Evolutionary conservation across 1,139 yeast genomes (phyloP), one percentile per base, ranked within the genome.

Genomic region (Chernovozyma aurita): DNA sequence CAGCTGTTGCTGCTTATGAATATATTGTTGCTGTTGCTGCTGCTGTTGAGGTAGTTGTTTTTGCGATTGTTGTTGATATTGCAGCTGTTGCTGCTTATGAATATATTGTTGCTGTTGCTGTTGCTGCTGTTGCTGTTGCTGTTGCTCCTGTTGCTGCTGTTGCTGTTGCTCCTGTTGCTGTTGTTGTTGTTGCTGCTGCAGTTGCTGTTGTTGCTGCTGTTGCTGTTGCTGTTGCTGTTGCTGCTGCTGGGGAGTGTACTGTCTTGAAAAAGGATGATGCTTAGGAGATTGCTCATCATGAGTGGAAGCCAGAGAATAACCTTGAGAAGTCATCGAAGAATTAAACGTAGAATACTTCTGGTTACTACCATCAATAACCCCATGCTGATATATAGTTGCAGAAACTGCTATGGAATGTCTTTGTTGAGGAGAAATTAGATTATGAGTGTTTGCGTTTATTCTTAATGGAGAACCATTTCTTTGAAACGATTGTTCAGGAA

Each of bases 371-470:
- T n/a, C n/a, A n/a, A n/a, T n/a, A n/a, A n/a, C n/a, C n/a, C n/a
- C n/a, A n/a, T n/a, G n/a, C n/a, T 20, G 22, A 20, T 20, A 20
- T 6, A 9, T 7, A 9, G 8, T 20, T 20, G 50, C 47, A 4
- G 49, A 45, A 15, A 43, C 38, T 12, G 50, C 50, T 16, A 46
- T 46, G 2, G 48, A 45, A 31, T 45, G 49, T 27, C 49, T 40
- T 32, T 46, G 50, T 26, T 37, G 37, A 18, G 45, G 45, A 29
- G 36, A 34, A 17, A 24, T 13, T 14, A 28, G 18, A 12, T 15
- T 28, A 8, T 16, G 29, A 28, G 17, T 24, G 13, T 21, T 31
- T 14, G 18, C 25, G 18, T 31, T 32, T 13, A 24, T 16, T n/a
- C n/a, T n/a, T n/a, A n/a, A n/a, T 3, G 17, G 36, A 6, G 18